phyloP scores from a whole-genome alignment of 345 rosid genomes.

The Gossypium sturtianum region DNA sequence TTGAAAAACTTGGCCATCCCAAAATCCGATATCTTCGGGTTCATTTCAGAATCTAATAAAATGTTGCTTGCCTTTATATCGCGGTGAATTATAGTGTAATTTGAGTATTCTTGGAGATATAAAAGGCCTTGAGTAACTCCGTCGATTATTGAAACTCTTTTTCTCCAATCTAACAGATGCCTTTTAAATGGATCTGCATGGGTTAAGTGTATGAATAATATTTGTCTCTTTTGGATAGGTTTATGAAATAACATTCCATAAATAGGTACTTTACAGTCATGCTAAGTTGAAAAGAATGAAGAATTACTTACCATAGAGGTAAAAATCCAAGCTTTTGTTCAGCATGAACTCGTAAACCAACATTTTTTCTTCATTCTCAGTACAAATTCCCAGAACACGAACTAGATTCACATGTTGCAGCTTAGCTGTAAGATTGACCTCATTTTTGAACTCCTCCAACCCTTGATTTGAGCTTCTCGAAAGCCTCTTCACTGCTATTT shows the following conservation, averaged over 20 bases:
- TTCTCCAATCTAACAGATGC: neutral
- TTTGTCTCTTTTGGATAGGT: too few relatives aligned
- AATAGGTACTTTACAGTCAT: too few relatives aligned
- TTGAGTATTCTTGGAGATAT: conserved; percentile 30
- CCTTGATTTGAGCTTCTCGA: neutral
- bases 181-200: neutral
- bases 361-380: conserved; percentile 24
- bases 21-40: neutral
- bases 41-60: neutral
- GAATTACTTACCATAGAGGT: conserved; percentile 5
- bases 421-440: conserved; percentile 4
- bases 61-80: conserved; percentile 17
- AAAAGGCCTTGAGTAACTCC: conserved; percentile 28
- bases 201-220: neutral
- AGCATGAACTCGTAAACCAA: conserved; percentile 16
- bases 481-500: conserved; percentile 3
- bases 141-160: neutral
- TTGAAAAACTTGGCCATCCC: conserved; percentile 7
- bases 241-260: too few relatives aligned
- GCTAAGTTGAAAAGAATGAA: too few relatives aligned
- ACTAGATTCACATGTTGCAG: conserved; percentile 11
- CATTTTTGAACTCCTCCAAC: conserved; percentile 21
- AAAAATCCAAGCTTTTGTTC: conserved; percentile 22
- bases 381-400: conserved; percentile 5
- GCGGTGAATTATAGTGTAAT: conserved; percentile 15